Evolutionary conservation across 1,284 basidiomycete genomes (phyloP), one percentile per base, ranked within the genome.

Genomic region (Trichosporon sp.): DNA sequence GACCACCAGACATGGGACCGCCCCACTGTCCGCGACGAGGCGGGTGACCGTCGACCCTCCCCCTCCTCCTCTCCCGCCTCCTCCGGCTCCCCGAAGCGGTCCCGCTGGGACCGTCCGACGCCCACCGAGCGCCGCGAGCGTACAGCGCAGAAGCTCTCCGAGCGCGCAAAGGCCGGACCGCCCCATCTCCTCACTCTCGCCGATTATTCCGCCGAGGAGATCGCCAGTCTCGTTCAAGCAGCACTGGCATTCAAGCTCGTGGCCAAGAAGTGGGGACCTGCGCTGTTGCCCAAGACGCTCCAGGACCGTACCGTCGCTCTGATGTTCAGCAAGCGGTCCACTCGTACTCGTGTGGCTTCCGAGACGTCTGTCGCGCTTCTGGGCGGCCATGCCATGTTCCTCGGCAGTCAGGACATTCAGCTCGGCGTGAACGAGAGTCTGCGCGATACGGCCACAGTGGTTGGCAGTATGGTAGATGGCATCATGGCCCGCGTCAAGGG

Each of bases 401-500:
- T 99, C n/a, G 92, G 94, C 2, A 83, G 83, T 46, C 87, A 89
- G 1, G 95, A 99, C 77, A 96, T 98, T 65, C 95, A 99, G 75
- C 84, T 99, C 32, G 95, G 95, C 60, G 95, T 98, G 33, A 99
- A 98, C 79, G 95, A 99, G 84, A 88, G 83, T 46, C 78, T 88
- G 19, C 84, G 89, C 58, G 96, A 99, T 81, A 88, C 91, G 0
- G 89, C 92, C 13, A 78, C 74, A 65, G 91, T 99, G 14, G 86
- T 96, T 67, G 89, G 91, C 19, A 91, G 91, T 16, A 97, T 99
- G 95, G 90, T 89, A 62, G 89, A 98, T 79, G 96, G 95, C 19
- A 92, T 99, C 70, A 97, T 99, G 82, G 96, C 95, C 21, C 88
- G 96, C 56, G 95, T 99, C 1, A 92, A 90, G 6, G 89, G 86